Evolutionary conservation across 2,329 filamentous ascomycete genomes (phyloP).

Genomic region (Fonsecaea nubica): DNA sequence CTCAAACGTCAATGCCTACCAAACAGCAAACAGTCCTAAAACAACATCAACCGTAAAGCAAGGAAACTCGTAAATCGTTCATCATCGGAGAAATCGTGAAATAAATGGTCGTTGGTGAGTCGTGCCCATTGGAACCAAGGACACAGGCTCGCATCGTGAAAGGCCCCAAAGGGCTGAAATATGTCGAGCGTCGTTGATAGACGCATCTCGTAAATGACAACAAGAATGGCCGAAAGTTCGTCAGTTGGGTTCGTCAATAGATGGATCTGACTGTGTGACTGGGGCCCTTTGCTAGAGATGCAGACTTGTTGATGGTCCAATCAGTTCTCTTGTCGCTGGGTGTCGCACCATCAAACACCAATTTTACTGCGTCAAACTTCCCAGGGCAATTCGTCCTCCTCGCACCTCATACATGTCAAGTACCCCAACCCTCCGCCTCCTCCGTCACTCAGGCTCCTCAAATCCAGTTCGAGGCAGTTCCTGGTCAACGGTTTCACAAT

Average conservation of each 20-base stretch:
- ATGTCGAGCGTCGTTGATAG: background rate
- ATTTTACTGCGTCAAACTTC: conserved; percentile 41
- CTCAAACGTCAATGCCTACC: background rate
- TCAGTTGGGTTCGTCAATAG: background rate
- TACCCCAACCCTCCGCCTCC: conserved; percentile 61
- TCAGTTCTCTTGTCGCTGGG: background rate
- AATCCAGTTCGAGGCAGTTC: conserved; percentile 81
- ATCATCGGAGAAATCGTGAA: background rate
- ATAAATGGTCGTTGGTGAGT: background rate
- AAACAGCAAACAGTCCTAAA: background rate
- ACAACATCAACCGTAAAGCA: background rate
- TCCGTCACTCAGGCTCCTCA: conserved; percentile 56
- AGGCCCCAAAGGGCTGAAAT: background rate
- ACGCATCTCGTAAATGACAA: background rate
- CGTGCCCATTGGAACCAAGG: background rate
- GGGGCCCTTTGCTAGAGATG: background rate
- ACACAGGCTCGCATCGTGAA: background rate
- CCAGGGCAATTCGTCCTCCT: conserved; percentile 70
- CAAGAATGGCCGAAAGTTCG: background rate
- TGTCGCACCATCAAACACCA: background rate
- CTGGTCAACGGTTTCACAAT: conserved; percentile 84
- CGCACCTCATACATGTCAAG: conserved; percentile 69
- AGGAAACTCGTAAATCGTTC: background rate
- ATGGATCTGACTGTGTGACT: background rate
- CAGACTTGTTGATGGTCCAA: background rate